Percentiles rank a stretch among this genome's conserved stretches.
Evolutionary conservation across 1,139 yeast species (phyloP).

Genomic region (Hansenula anomala): DNA sequence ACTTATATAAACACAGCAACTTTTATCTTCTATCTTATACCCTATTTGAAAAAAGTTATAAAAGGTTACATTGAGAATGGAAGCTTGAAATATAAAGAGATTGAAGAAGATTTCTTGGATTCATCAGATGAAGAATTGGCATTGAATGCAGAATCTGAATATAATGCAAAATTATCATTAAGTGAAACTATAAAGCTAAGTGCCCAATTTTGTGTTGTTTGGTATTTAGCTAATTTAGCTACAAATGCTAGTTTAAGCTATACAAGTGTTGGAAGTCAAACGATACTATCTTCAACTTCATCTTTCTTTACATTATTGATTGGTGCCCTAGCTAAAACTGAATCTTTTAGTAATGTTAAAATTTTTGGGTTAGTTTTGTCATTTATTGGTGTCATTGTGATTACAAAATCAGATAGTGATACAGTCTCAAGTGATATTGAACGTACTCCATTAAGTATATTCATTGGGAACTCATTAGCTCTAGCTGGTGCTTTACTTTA

Average conservation of each 20-base stretch:
- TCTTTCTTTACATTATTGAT: slow-evolving; percentile 85
- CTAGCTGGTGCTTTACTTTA: slow-evolving; percentile 79
- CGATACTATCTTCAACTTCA: slow-evolving; percentile 86
- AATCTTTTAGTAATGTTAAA: slow-evolving; percentile 60
- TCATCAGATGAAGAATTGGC: slow-evolving; percentile 23
- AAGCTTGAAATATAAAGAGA: slow-evolving; percentile 19
- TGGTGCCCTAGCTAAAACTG: slow-evolving; percentile 73
- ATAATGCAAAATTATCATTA: slow-evolving; percentile 33
- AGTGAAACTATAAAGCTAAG: slow-evolving; percentile 57
- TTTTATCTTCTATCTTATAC: slow-evolving; percentile 71
- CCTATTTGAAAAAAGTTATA: slow-evolving; percentile 39
- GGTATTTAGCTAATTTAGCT: slow-evolving; percentile 87
- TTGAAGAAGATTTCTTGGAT: slow-evolving; percentile 24
- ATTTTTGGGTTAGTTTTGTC: slow-evolving; percentile 66
- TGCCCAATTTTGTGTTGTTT: slow-evolving; percentile 74
- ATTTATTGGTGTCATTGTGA: slow-evolving; percentile 72
- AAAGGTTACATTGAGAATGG: slow-evolving; percentile 25
- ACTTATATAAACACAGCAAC: slow-evolving; percentile 89
- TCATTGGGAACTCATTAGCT: slow-evolving; percentile 78
- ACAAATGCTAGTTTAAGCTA: slow-evolving; percentile 84
- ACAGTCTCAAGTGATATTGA: slow-evolving; percentile 24
- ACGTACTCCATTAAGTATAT: slow-evolving; percentile 34
- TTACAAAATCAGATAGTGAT: slow-evolving; percentile 56
- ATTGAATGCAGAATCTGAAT: slow-evolving; percentile 17
- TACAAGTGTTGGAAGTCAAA: slow-evolving; percentile 91